These are phyloP conservation scores for Jimgerdemannia flammicorona DNA, from an alignment of 192 early-diverging fungal species.

Conservation along the genomic window DNA sequence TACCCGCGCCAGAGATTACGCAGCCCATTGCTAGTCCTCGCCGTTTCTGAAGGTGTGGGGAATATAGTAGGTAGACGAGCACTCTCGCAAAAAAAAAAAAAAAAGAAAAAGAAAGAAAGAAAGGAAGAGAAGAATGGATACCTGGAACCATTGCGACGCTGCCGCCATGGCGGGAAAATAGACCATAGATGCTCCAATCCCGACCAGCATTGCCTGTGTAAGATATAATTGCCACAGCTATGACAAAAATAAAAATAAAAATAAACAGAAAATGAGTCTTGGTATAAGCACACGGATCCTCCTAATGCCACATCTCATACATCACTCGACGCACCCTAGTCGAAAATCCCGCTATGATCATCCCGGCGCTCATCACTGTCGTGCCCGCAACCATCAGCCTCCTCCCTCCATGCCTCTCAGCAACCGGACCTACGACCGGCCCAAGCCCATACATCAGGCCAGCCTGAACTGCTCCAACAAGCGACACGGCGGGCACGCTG, in stretches of 20 bases:
- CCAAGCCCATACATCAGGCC: not conserved
- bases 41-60: too few species aligned
- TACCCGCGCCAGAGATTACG: too few species aligned
- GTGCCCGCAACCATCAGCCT: slow-evolving; percentile 1
- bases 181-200: slow-evolving; percentile 36
- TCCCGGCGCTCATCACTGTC: not conserved
- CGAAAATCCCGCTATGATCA: slow-evolving; percentile 11
- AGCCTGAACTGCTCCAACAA: not conserved
- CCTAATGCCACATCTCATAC: too few species aligned
- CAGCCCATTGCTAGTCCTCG: too few species aligned
- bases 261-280: too few species aligned
- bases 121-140: not conserved
- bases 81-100: too few species aligned
- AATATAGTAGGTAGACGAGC: too few species aligned
- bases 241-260: too few species aligned
- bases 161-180: slow-evolving; percentile 33
- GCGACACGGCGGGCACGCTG: not conserved
- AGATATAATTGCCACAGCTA: slow-evolving; percentile 2
- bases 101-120: too few species aligned
- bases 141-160: slow-evolving; percentile 33
- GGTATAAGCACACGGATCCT: too few species aligned
- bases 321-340: not conserved
- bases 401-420: not conserved
- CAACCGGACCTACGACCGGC: not conserved
- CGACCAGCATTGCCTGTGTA: slow-evolving; percentile 32